phyloP scores from a whole-genome alignment of 1,284 basidiomycete genomes.

The Schizophyllum amplum region DNA sequence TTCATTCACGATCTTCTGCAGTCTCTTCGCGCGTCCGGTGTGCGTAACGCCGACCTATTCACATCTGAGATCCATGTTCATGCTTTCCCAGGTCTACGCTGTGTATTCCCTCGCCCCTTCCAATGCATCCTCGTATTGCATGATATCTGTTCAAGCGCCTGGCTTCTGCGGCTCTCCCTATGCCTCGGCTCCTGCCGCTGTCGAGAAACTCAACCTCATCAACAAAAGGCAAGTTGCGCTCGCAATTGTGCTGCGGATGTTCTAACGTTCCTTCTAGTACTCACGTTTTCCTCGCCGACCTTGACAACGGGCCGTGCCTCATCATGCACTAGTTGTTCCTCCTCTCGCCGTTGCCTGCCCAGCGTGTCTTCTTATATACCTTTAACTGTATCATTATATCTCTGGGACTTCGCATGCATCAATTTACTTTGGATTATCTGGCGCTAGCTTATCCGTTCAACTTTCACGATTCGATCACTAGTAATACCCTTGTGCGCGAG shows the following conservation, averaged over 20 bases:
- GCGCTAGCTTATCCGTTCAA: too few species aligned
- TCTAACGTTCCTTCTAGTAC: conserved; percentile 26
- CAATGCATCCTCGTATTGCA: conserved; percentile 46
- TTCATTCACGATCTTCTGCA: conserved; percentile 59
- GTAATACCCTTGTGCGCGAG: too few species aligned
- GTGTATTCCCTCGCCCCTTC: conserved; percentile 58
- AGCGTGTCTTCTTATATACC: conserved; percentile 3
- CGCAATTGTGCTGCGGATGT: background rate
- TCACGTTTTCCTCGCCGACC: conserved; percentile 41
- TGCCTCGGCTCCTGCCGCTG: conserved; percentile 28
- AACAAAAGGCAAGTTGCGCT: conserved; percentile 34
- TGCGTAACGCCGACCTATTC: conserved; percentile 25
- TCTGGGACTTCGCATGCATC: too few species aligned
- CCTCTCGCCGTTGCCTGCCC: conserved; percentile 3
- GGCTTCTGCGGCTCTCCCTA: too few species aligned
- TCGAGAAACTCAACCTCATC: conserved; percentile 36
- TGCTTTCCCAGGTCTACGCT: conserved; percentile 37
- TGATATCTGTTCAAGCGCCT: conserved; percentile 30
- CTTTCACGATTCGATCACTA: too few species aligned
- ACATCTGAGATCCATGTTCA: conserved; percentile 3
- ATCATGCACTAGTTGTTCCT: conserved; percentile 40
- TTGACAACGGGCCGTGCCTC: conserved; percentile 45
- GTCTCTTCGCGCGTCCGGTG: conserved; percentile 51
- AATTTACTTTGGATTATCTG: too few species aligned
- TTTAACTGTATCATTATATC: background rate